Base-by-base conservation (phyloP, 1,284 basidiomycete genomes). In the Puccinia novopanici region DNA sequence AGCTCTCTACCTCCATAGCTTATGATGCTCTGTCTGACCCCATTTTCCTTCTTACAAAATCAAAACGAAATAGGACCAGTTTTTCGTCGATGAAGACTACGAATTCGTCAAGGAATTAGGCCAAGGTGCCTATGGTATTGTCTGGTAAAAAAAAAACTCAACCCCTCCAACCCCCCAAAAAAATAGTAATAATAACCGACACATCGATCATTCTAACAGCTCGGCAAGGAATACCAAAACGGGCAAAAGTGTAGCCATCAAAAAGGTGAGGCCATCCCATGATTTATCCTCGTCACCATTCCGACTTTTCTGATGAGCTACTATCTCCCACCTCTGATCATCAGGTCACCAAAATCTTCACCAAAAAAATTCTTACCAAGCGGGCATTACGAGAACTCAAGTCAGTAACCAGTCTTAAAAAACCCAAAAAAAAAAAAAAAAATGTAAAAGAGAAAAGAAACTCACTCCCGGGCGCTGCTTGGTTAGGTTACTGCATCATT, bases 281-380 rank as follows among this genome's bases (percentile, higher is more conserved):
- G n/a, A n/a, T n/a, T n/a, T n/a, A n/a, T n/a, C n/a, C n/a, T n/a
- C n/a, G n/a, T n/a, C n/a, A n/a, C n/a, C n/a, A n/a, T n/a, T n/a
- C n/a, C n/a, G n/a, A n/a, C n/a, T n/a, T n/a, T 63, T 22, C 55
- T 59, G 17, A 9, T 27, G 9, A 22, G 34, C 68, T 67, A 24
- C 15, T 65, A 30, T 30, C 40, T 54, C 37, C 54, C 54, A 30
- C 34, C 2, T 10, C 17, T 84, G 84, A 24, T 84, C 42, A 19
- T 61, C 76, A 88, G 86, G 96, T 98, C 85, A 97, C 95, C 80
- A 97, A 96, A 85, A 95, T 98, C 85, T 96, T 96, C 86, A 95
- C 93, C 75, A 98, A 98, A 89, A 90, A 92, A 85, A 98, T 97
- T 86, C 87, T 98, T 83, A 97, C 95, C 73, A 98, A 98, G 87